These are phyloP conservation scores for Cicer judaicum DNA, from an alignment of 306 rosid genomes.

Conservation along the genomic window DNA sequence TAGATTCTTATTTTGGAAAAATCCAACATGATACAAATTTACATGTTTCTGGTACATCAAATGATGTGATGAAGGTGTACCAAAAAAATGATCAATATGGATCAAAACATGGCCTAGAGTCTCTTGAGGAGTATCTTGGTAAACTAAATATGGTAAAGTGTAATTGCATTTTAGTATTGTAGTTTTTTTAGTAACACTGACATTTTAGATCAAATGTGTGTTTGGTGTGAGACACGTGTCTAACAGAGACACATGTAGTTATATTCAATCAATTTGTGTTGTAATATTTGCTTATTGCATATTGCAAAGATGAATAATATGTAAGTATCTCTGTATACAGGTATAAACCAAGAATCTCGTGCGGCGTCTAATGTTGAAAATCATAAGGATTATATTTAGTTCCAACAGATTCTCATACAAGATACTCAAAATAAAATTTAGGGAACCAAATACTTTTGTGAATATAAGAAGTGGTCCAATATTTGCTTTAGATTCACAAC, in stretches of 20 bases:
- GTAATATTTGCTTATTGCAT: conserved; percentile 4
- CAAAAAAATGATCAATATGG: conserved; percentile 40
- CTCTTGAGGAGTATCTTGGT: conserved; percentile 72
- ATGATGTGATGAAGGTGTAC: conserved; percentile 45
- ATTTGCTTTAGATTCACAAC: conserved; percentile 45
- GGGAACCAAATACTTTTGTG: conserved; percentile 36
- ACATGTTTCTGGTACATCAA: conserved; percentile 42
- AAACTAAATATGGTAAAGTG: conserved; percentile 63
- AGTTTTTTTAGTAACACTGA: neutral
- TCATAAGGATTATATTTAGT: conserved; percentile 37
- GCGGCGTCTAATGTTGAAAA: conserved; percentile 48
- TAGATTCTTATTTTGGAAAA: conserved; percentile 72
- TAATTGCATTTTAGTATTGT: neutral
- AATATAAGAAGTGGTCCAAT: conserved; percentile 40
- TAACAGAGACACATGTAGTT: neutral
- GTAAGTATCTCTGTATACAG: conserved; percentile 38
- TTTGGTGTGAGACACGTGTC: no score
- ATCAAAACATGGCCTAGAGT: conserved; percentile 57
- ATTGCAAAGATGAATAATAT: conserved; percentile 2
- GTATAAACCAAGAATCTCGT: conserved; percentile 41
- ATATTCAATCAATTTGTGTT: neutral
- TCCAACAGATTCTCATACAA: conserved; percentile 35
- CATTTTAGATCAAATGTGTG: no score
- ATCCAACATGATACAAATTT: conserved; percentile 48
- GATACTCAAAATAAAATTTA: conserved; percentile 30